These are phyloP conservation scores for Ceratocystis destructans DNA, from an alignment of 2,329 filamentous ascomycete genomes.

Conservation along the genomic window DNA sequence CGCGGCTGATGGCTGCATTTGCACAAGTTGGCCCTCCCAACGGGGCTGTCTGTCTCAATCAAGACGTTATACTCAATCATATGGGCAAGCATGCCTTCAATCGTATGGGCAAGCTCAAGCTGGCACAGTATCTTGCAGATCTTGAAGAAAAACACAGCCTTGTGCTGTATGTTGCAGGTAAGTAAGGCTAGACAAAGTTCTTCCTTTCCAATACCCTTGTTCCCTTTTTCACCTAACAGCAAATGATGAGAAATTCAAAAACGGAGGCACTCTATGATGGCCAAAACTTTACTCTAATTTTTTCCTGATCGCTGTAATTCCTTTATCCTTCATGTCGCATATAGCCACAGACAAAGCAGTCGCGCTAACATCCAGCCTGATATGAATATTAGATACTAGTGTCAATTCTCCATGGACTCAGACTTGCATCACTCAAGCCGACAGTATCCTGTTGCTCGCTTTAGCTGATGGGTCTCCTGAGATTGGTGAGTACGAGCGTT, in stretches of 20 bases:
- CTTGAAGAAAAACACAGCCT: slow-evolving; percentile 94
- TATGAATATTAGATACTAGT: slow-evolving; percentile 54
- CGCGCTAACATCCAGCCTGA: slow-evolving; percentile 6
- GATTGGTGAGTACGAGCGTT: slow-evolving; percentile 93
- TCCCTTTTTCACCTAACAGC: slow-evolving; percentile 15
- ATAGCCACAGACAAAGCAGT: slow-evolving; percentile 23
- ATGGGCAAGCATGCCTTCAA: slow-evolving; percentile 92
- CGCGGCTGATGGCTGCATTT: slow-evolving; percentile 72
- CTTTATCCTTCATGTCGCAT: slow-evolving; percentile 12
- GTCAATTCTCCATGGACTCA: slow-evolving; percentile 98
- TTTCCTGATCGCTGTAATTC: slow-evolving; percentile 41
- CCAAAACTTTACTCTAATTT: slow-evolving; percentile 48
- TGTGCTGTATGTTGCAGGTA: slow-evolving; percentile 81
- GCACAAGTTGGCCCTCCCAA: slow-evolving; percentile 80
- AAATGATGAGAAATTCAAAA: slow-evolving; percentile 40
- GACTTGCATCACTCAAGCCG: slow-evolving; percentile 91
- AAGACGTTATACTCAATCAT: slow-evolving; percentile 87
- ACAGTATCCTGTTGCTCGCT: slow-evolving; percentile 87
- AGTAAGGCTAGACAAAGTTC: slow-evolving; percentile 23
- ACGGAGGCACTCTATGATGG: slow-evolving; percentile 41
- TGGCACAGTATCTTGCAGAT: slow-evolving; percentile 91
- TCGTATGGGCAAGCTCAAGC: slow-evolving; percentile 89
- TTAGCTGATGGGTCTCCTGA: slow-evolving; percentile 77
- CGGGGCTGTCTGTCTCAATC: slow-evolving; percentile 82
- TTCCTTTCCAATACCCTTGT: slow-evolving; percentile 7